Evolutionary conservation across 2,329 filamentous ascomycete species (phyloP), one percentile per base, ranked within the genome.

Genomic region (Orbilia javanica): DNA sequence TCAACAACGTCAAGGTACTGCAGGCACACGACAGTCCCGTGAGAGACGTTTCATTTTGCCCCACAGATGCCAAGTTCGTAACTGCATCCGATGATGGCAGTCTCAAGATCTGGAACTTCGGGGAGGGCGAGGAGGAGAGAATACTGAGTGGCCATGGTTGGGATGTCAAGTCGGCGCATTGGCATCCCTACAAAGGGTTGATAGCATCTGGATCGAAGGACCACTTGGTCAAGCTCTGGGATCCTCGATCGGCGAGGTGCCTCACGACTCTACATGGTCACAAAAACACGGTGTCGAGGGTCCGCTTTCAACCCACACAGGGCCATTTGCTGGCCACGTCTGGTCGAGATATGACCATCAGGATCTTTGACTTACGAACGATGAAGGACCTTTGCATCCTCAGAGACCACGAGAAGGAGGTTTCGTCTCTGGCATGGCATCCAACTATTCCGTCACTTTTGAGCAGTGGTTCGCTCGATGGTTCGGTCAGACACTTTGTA

Each of bases 191-290:
- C 20, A 98, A 97, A 85, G 96, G 96, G 0, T 86, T 99, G 3
- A 88, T 99, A 34, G 95, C 97, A 3, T 98, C 96, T 0, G 96
- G 96, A 42, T 98, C 95, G 10, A 99, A 99, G 85, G 96, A 99
- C 83, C 95, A 99, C 84, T 87, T 97, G 79, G 93, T 99, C 82
- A 98, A 98, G 84, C 90, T 99, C 50, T 99, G 96, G 96, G 96
- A 99, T 84, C 96, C 96, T n/a, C 89, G 96, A 70, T 95, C 91
- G 4, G 91, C 92, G 39, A 91, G 94, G 50, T 97, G 94, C 83
- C 87, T 99, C 68, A 97, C 95, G 0, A 98, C 95, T 0, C 89
- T 99, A 2, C 94, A 97, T 84, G 95, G 94, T 50, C 96, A 98
- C 85, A 99, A 99, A 84, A 98, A 97, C 83, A 97, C 94, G 42